Evolutionary conservation across 768 basidiomycete genomes (phyloP).

Genomic region (Kwoniella mangroviensis): DNA sequence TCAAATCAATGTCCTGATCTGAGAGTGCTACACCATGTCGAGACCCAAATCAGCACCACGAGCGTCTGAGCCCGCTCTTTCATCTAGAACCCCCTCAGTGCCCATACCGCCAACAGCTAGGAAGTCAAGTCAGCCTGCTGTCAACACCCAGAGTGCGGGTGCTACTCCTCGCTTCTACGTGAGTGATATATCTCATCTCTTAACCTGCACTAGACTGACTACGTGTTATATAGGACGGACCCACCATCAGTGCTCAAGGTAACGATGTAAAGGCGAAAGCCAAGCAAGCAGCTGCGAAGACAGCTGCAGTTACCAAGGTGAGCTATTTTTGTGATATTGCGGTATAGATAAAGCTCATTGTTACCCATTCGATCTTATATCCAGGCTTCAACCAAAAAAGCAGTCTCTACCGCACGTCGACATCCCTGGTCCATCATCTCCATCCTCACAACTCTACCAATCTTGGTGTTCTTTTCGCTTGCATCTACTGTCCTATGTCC

Average conservation of each 20-base stretch:
- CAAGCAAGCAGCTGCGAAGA: conserved; percentile 31
- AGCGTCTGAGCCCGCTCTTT: conserved; percentile 12
- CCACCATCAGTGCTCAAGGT: conserved; percentile 33
- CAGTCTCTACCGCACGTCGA: conserved; percentile 31
- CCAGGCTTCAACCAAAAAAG: conserved; percentile 34
- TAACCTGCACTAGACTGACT: conserved; percentile 9
- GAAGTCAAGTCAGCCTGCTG: conserved; percentile 23
- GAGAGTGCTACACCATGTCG: conserved; percentile 8
- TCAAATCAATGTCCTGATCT: neutral
- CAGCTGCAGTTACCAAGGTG: conserved; percentile 42
- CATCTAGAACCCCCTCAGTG: conserved; percentile 9
- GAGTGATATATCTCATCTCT: conserved; percentile 5
- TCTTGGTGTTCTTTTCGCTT: conserved; percentile 43
- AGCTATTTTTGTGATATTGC: neutral
- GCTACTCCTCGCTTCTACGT: conserved; percentile 46
- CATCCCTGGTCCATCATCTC: conserved; percentile 48
- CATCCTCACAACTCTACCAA: conserved; percentile 47
- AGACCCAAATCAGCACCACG: conserved; percentile 14
- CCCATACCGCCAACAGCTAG: conserved; percentile 23
- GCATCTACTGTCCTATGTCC: conserved; percentile 52
- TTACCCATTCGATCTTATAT: neutral
- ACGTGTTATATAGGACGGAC: conserved; percentile 39
- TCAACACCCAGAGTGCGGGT: conserved; percentile 12
- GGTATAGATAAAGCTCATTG: neutral
- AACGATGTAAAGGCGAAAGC: conserved; percentile 32